These are phyloP conservation scores for Aquanectria penicillioides DNA, from an alignment of 2,329 filamentous ascomycete genomes.

Conservation along the genomic window DNA sequence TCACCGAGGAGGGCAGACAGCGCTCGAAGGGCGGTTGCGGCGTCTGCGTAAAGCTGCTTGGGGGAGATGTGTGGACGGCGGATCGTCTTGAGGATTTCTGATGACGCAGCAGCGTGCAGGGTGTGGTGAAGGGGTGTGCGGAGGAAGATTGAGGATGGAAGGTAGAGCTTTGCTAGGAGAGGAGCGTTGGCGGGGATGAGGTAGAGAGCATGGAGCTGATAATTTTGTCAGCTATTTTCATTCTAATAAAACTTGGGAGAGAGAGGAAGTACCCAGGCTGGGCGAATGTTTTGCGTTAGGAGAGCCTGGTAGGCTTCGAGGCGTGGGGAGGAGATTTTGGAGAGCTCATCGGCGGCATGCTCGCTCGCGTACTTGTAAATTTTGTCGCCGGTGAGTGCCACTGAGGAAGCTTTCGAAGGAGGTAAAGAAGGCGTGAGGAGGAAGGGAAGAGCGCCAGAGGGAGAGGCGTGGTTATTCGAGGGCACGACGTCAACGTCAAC, in stretches of 20 bases:
- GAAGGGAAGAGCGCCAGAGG: conserved; percentile 88
- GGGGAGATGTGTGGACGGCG: conserved; percentile 50
- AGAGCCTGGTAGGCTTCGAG: conserved; percentile 83
- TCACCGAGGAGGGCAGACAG: conserved; percentile 55
- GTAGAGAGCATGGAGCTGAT: conserved; percentile 84
- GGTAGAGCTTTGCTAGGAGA: conserved; percentile 78
- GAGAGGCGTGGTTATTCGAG: conserved; percentile 94
- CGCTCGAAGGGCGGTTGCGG: conserved; percentile 56
- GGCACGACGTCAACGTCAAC: conserved; percentile 73
- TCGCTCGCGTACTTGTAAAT: conserved; percentile 75
- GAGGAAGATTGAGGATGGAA: conserved; percentile 73
- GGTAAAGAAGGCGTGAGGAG: conserved; percentile 67
- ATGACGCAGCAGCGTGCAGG: conserved; percentile 76
- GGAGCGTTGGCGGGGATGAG: conserved; percentile 73
- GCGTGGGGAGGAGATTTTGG: conserved; percentile 63
- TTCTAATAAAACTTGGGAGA: not conserved
- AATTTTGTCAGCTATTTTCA: conserved; percentile 14
- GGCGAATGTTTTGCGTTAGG: conserved; percentile 79
- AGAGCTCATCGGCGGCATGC: conserved; percentile 46
- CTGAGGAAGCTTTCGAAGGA: conserved; percentile 58
- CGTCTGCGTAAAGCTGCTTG: conserved; percentile 53
- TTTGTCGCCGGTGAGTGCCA: conserved; percentile 63
- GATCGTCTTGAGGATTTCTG: conserved; percentile 75
- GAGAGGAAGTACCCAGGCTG: conserved; percentile 76
- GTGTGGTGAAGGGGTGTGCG: conserved; percentile 70